These are phyloP conservation scores for Zanthoxylum bungeanum DNA, from an alignment of 345 rosid genomes.

Conservation along the genomic window DNA sequence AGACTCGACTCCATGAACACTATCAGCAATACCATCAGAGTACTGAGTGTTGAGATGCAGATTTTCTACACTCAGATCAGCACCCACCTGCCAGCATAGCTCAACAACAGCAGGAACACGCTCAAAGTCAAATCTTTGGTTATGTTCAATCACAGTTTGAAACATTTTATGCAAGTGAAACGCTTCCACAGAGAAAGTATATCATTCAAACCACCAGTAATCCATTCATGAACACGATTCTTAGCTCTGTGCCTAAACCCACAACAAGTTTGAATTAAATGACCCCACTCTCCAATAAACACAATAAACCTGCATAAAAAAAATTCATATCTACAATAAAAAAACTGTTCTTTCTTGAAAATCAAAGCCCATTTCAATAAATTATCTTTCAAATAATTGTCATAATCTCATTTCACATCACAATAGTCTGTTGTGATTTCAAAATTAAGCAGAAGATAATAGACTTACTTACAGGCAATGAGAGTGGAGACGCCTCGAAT, in stretches of 20 bases:
- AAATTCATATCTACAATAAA: not conserved
- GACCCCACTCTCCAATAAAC: slow-evolving; percentile 79
- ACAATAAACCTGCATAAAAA: slow-evolving; percentile 67
- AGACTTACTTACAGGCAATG: no score
- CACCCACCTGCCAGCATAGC: slow-evolving; percentile 89
- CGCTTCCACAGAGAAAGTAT: slow-evolving; percentile 63
- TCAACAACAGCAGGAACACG: slow-evolving; percentile 81
- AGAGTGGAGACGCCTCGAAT: no score
- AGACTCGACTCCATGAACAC: slow-evolving; percentile 33
- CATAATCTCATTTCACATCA: not conserved
- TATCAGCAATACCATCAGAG: slow-evolving; percentile 12
- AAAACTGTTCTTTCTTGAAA: not conserved
- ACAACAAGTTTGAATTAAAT: slow-evolving; percentile 69
- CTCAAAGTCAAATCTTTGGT: slow-evolving; percentile 69
- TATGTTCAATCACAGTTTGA: slow-evolving; percentile 63
- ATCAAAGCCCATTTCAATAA: not conserved
- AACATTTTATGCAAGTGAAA: slow-evolving; percentile 56
- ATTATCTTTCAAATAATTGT: not conserved
- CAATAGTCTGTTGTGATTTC: not conserved
- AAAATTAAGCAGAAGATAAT: not conserved
- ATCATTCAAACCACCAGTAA: slow-evolving; percentile 62
- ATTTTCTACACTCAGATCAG: slow-evolving; percentile 29
- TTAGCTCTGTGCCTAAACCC: slow-evolving; percentile 62
- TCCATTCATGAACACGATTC: slow-evolving; percentile 78
- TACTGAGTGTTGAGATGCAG: slow-evolving; percentile 13